These are phyloP conservation scores for Ceratocystis harringtonii DNA, from an alignment of 2,329 filamentous ascomycete genomes.

Conservation along the genomic window DNA sequence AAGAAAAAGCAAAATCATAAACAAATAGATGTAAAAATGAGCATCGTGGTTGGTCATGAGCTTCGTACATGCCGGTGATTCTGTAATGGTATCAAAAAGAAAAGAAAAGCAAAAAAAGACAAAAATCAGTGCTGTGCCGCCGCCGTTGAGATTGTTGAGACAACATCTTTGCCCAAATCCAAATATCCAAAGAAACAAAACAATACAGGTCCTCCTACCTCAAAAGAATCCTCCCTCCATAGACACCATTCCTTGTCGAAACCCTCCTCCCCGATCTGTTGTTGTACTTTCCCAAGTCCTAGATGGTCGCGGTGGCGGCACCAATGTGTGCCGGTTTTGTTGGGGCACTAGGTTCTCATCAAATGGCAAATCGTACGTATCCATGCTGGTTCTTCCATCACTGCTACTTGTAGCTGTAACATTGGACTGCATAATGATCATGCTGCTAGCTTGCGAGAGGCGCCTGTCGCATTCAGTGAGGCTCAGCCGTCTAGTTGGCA, in stretches of 20 bases:
- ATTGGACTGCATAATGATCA: conserved; percentile 45
- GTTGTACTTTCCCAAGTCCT: conserved; percentile 10
- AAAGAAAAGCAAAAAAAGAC: not conserved
- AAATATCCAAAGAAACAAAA: conserved; percentile 7
- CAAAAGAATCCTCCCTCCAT: conserved; percentile 14
- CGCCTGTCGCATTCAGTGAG: conserved; percentile 47
- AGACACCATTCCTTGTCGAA: conserved; percentile 6
- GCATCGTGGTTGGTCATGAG: conserved; percentile 7
- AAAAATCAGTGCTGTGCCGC: conserved; percentile 17
- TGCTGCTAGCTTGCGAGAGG: conserved; percentile 44
- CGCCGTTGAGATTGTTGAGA: conserved; percentile 4
- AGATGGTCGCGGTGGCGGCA: conserved; percentile 12
- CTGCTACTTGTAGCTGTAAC: conserved; percentile 34
- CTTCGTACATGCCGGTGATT: conserved; percentile 10
- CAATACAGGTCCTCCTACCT: not conserved
- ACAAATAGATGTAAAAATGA: too few relatives aligned
- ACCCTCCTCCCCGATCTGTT: not conserved
- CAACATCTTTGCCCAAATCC: not conserved
- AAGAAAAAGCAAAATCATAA: not conserved
- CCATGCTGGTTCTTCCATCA: conserved; percentile 22
- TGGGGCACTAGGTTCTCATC: conserved; percentile 8
- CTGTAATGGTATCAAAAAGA: conserved; percentile 10
- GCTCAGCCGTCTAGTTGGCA: conserved; percentile 41
- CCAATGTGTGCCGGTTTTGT: conserved; percentile 3
- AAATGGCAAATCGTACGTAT: conserved; percentile 8